A percentile compares a stretch with the other conserved stretches of the same genome.
These are phyloP conservation scores for Malassezia japonica DNA, from an alignment of 1,284 basidiomycete species.

Conservation along the genomic window DNA sequence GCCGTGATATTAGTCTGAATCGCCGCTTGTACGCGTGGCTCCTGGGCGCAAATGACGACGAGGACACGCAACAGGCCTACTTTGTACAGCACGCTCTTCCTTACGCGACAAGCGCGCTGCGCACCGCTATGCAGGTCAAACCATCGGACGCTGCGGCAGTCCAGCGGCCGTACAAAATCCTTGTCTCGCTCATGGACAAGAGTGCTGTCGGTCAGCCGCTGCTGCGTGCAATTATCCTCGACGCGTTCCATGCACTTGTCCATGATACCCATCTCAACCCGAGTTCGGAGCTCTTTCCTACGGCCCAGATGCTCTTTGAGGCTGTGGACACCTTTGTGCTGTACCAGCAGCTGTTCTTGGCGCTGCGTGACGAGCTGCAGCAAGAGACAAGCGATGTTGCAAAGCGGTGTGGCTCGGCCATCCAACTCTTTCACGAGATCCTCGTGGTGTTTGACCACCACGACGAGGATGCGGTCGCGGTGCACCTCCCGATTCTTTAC, in stretches of 20 bases:
- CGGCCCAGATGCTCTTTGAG: conserved; percentile 81
- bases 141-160: conserved; percentile 64
- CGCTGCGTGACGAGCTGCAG: conserved; percentile 50
- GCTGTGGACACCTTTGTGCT: conserved; percentile 77
- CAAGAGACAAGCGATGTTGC: conserved; percentile 20
- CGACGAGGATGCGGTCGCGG: conserved; percentile 68
- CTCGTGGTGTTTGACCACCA: conserved; percentile 62
- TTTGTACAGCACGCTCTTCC: conserved; percentile 24
- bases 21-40: conserved; percentile 88
- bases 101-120: conserved; percentile 24
- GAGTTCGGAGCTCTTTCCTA: conserved; percentile 60
- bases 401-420: conserved; percentile 3
- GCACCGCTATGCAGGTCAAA: conserved; percentile 19
- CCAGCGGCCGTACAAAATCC: conserved; percentile 78
- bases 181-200: conserved; percentile 87
- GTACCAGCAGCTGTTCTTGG: conserved; percentile 66
- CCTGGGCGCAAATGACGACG: conserved; percentile 66
- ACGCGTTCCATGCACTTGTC: conserved; percentile 62
- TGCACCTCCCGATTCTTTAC: conserved; percentile 60
- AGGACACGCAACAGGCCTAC: conserved; percentile 37
- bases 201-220: conserved; percentile 84
- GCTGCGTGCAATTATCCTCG: conserved; percentile 67
- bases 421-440: conserved; percentile 56
- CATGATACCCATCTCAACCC: conserved; percentile 56
- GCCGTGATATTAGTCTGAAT: conserved; percentile 84